Conservation (phyloP, 2,329 filamentous ascomycete genomes). For the Xylaria sp. region DNA sequence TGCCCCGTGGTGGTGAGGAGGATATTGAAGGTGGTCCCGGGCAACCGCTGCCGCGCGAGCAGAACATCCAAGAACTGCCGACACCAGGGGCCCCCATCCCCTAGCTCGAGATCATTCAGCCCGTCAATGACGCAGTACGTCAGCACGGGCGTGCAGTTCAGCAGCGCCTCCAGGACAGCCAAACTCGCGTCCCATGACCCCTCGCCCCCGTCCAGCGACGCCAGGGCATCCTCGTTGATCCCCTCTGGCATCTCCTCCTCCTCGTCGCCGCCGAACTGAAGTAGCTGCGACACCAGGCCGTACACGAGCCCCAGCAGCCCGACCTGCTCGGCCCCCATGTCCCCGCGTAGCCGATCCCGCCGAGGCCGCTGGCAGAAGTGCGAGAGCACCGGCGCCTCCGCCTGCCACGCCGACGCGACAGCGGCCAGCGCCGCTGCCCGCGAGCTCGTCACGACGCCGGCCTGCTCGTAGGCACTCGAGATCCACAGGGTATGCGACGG, state of each 20-base stretch:
- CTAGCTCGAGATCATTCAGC: slow-evolving; percentile 18
- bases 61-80: slow-evolving; percentile 14
- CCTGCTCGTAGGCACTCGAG: slow-evolving; percentile 19
- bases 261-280: slow-evolving; percentile 12
- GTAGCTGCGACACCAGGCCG: slow-evolving; percentile 15
- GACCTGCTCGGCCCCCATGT: slow-evolving; percentile 10
- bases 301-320: slow-evolving; percentile 19
- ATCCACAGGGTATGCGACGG: slow-evolving; percentile 18
- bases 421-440: slow-evolving; percentile 16
- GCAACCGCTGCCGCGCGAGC: slow-evolving; percentile 5
- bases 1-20: slow-evolving; percentile 21
- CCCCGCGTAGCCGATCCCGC: no score
- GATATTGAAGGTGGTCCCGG: slow-evolving; percentile 9
- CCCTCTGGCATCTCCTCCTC: no score
- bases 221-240: no score
- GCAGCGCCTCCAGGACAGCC: slow-evolving; percentile 5
- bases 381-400: slow-evolving; percentile 21
- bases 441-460: slow-evolving; percentile 10
- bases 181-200: no score
- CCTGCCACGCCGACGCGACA: no score
- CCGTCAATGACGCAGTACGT: no score
- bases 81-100: slow-evolving; percentile 7
- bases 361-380: slow-evolving; percentile 20
- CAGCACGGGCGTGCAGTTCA: slow-evolving; percentile 8
- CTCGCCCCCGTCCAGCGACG: no score